phyloP scores from a whole-genome alignment of 1,284 basidiomycete genomes.

The Singerocomus rubriflavus region DNA sequence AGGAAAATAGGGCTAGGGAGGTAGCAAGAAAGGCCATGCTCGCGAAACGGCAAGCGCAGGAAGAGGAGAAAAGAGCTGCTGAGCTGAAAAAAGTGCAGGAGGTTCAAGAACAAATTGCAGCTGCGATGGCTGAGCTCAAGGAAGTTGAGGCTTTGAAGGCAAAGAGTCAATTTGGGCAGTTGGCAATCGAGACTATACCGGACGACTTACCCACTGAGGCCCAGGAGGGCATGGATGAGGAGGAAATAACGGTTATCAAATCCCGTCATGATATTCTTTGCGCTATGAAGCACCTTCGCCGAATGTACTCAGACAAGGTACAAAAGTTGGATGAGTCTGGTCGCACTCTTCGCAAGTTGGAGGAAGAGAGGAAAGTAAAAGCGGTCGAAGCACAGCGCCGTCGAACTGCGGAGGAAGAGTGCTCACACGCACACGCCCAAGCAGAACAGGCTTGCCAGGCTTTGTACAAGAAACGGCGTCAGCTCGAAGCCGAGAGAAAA shows the following conservation, averaged over 20 bases:
- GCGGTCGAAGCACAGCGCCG: conserved; percentile 12
- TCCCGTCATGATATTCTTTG: conserved; percentile 12
- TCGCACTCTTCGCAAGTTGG: conserved; percentile 18
- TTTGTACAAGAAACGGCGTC: conserved; percentile 6
- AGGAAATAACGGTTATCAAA: conserved; percentile 18
- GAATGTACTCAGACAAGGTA: conserved; percentile 18
- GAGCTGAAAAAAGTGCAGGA: conserved; percentile 18
- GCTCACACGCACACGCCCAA: conserved; percentile 4
- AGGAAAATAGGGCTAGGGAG: conserved; percentile 27
- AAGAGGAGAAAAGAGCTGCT: conserved; percentile 22
- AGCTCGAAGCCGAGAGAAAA: conserved; percentile 10
- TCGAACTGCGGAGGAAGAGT: conserved; percentile 20
- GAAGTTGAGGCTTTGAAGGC: conserved; percentile 9
- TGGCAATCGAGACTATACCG: neutral
- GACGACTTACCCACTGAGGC: conserved; percentile 13
- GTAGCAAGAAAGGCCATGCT: conserved; percentile 19
- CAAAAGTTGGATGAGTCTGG: conserved; percentile 16
- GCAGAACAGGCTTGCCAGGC: conserved; percentile 10
- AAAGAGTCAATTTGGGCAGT: conserved; percentile 1
- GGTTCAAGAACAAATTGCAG: conserved; percentile 20
- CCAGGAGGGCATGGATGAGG: conserved; percentile 25
- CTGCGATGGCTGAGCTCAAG: conserved; percentile 22
- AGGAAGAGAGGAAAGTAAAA: conserved; percentile 22
- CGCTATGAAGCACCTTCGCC: conserved; percentile 17
- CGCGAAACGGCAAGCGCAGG: conserved; percentile 24